phyloP scores from a whole-genome alignment of 768 basidiomycete genomes.

The Podaxis rugospora region DNA sequence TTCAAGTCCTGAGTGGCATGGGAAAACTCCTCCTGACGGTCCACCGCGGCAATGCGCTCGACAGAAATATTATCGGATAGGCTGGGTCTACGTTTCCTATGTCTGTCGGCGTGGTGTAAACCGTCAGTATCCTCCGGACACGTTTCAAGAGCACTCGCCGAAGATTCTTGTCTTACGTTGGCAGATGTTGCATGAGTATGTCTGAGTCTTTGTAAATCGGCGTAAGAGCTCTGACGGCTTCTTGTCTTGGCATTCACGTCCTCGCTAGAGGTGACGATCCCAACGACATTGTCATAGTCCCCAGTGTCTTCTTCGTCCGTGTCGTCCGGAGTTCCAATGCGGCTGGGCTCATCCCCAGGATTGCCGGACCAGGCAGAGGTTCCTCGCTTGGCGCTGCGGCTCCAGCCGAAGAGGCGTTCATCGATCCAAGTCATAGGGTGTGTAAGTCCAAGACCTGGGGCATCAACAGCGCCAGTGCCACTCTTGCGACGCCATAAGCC shows the following conservation, averaged over 20 bases:
- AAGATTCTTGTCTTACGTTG: constrained; percentile 8
- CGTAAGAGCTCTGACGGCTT: constrained; percentile 71
- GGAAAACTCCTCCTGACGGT: constrained; percentile 52
- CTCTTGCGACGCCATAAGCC: constrained; percentile 81
- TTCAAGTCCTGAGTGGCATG: constrained; percentile 68
- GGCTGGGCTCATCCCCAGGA: constrained; percentile 52
- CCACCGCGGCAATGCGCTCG: constrained; percentile 54
- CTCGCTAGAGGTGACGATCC: constrained; percentile 55
- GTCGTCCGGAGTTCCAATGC: constrained; percentile 65
- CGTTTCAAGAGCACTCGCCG: constrained; percentile 13
- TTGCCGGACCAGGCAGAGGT: constrained; percentile 82
- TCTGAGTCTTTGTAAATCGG: constrained; percentile 73
- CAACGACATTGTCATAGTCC: constrained; percentile 88
- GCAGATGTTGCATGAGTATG: constrained; percentile 23
- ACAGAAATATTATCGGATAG: constrained; percentile 64
- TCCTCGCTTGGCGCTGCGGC: constrained; percentile 68
- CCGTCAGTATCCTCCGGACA: constrained; percentile 31
- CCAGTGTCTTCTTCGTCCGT: constrained; percentile 87
- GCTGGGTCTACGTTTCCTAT: constrained; percentile 55
- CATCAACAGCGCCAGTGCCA: constrained; percentile 77
- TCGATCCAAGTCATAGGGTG: constrained; percentile 97
- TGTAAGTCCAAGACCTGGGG: constrained; percentile 76
- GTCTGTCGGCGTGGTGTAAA: constrained; percentile 39
- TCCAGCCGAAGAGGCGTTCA: constrained; percentile 92
- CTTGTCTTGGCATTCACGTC: constrained; percentile 36